A percentile compares a stretch with the other conserved stretches of the same genome.
Evolutionary conservation across 2,329 filamentous ascomycete genomes (phyloP).

Genomic region (Cadophora luteo-olivacea): DNA sequence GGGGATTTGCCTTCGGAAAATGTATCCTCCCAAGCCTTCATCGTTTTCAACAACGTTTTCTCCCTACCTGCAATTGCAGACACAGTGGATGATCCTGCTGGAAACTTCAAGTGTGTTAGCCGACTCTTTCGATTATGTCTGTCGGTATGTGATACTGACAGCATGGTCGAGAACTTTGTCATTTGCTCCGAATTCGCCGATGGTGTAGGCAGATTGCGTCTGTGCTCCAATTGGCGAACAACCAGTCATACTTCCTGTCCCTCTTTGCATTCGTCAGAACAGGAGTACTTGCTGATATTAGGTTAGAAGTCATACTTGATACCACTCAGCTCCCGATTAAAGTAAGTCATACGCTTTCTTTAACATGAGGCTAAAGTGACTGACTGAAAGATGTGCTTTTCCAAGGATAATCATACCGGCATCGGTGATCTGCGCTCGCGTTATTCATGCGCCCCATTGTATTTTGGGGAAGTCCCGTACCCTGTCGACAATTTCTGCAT

Average conservation of each 20-base stretch:
- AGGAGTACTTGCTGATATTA: too few relatives aligned
- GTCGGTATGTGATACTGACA: neutral
- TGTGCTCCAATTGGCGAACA: neutral
- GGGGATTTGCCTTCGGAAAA: too few relatives aligned
- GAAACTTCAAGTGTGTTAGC: too few relatives aligned
- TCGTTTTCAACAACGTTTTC: too few relatives aligned
- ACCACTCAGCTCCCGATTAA: too few relatives aligned
- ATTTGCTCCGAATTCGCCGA: too few relatives aligned
- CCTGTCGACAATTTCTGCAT: neutral
- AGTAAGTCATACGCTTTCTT: too few relatives aligned
- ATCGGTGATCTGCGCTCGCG: neutral
- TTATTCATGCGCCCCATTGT: neutral
- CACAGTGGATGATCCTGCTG: neutral
- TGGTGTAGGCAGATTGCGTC: neutral
- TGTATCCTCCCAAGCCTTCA: too few relatives aligned
- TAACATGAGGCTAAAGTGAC: neutral
- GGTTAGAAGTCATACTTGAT: too few relatives aligned
- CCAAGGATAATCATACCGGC: neutral
- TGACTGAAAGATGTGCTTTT: neutral
- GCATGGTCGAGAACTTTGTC: too few relatives aligned
- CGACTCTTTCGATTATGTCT: neutral
- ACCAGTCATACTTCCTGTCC: too few relatives aligned
- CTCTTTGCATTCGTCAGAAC: too few relatives aligned
- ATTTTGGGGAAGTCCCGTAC: neutral
- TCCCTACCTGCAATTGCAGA: neutral